Base-by-base conservation (phyloP, 345 rosid genomes). In the Eucalyptus urophylla region DNA sequence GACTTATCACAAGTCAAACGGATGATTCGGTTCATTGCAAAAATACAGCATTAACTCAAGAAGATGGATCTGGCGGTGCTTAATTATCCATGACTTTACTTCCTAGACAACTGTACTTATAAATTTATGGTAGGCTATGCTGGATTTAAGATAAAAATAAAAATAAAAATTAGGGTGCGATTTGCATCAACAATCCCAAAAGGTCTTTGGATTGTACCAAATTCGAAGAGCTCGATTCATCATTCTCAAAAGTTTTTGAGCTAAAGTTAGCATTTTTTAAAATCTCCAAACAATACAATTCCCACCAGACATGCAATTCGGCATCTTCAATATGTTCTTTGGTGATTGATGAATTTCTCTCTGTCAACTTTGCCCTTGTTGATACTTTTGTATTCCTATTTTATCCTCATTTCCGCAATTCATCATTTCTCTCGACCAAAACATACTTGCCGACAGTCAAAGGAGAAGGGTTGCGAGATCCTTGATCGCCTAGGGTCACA, bases 381-480 rank as follows among this genome's bases (percentile, higher is more conserved):
- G 16, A 62, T 62, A 29, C 31, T 62, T 62, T 62, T 3, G 69
- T 1, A 14, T 62, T 27, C 16, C 1, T 29, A 12, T 12, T 29
- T 12, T 62, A 12, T 0, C 33, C 17, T 62, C 8, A 5, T 29
- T 62, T 13, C 7, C 2, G 0, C n/a, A 2, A 3, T 11, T 58
- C 14, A 13, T 11, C 16, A 12, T 60, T 29, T 27, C 43, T 69
- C 4, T 31, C 1, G 11, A 16, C 43, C 43, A 17, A 14, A 8
- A 33, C 8, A 1, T 2, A 16, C 4, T 72, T 3, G 4, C 2
- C 2, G 0, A 10, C 0, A 5, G 3, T 37, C 8, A 6, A 72
- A 3, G 1, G 4, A 1, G 22, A 40, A 69, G 8, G 43, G 22
- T 69, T 6, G 24, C 4, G 13, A 69, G 6, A 33, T n/a, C 33